Evolutionary conservation across 345 rosid species (phyloP).

Genomic region (Eucalyptus erythrocorys): DNA sequence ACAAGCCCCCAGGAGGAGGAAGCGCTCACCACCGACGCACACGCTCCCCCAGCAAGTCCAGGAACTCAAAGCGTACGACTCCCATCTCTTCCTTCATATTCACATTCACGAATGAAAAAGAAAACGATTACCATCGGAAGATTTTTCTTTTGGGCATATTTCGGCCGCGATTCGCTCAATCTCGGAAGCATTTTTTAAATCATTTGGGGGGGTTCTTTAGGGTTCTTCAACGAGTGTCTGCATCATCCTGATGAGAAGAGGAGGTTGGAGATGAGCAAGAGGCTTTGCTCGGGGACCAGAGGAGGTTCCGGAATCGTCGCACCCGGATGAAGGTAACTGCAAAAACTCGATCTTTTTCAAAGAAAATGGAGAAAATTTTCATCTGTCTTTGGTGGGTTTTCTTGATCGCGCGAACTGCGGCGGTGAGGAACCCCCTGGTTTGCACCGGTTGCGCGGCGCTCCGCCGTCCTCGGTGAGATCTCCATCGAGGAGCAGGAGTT

Average conservation of each 20-base stretch:
- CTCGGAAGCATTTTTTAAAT: background rate
- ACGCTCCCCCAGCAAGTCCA: conserved; percentile 81
- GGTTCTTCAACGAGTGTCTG: conserved; percentile 77
- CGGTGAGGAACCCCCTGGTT: conserved; percentile 63
- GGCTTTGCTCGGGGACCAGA: conserved; percentile 65
- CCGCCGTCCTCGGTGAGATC: conserved; percentile 20
- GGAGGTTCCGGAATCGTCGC: conserved; percentile 74
- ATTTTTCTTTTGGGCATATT: background rate
- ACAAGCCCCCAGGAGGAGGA: conserved; percentile 56
- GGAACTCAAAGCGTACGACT: conserved; percentile 78
- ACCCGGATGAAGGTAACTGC: conserved; percentile 76
- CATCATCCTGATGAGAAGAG: conserved; percentile 96
- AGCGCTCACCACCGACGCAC: conserved; percentile 96
- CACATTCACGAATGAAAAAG: background rate
- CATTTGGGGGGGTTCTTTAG: background rate
- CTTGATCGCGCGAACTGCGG: conserved; percentile 14
- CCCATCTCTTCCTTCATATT: background rate
- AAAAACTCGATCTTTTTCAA: background rate
- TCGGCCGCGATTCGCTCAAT: background rate
- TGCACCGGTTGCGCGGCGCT: conserved; percentile 75
- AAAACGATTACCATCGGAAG: background rate
- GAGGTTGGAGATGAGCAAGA: conserved; percentile 53
- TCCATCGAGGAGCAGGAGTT: conserved; percentile 77
- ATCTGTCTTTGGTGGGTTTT: background rate
- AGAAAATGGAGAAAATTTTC: background rate